These are phyloP conservation scores for Cutaneotrichosporon sp. DNA, from an alignment of 1,284 basidiomycete genomes.

Conservation along the genomic window DNA sequence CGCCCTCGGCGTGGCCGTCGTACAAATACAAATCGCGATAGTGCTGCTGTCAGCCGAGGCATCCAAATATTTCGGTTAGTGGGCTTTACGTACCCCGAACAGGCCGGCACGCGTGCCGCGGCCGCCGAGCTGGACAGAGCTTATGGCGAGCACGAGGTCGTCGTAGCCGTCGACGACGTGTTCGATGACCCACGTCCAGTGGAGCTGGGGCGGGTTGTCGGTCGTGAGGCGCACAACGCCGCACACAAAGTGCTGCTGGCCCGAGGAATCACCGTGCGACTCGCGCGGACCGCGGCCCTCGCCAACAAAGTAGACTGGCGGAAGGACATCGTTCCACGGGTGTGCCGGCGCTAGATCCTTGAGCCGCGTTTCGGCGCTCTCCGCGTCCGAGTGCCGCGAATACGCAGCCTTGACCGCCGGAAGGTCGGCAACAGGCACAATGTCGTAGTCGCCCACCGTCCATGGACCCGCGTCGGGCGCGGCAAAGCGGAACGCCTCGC, in stretches of 20 bases:
- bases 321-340: background rate
- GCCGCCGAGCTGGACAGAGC: background rate
- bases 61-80: too few relatives aligned
- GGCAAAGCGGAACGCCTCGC: background rate
- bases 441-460: background rate
- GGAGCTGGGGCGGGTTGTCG: background rate
- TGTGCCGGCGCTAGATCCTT: too few relatives aligned
- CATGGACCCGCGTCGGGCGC: background rate
- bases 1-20: background rate
- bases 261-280: background rate
- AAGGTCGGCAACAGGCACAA: background rate
- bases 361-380: too few relatives aligned
- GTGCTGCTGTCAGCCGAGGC: background rate
- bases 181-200: background rate
- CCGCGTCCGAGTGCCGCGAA: background rate
- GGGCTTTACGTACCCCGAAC: background rate
- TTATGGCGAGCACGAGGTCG: background rate
- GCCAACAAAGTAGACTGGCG: background rate
- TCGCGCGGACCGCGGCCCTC: background rate
- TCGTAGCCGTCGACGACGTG: background rate
- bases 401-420: background rate
- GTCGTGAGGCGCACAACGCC: background rate
- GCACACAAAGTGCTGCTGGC: background rate
- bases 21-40: background rate
- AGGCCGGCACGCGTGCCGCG: background rate